These are phyloP conservation scores for Rhodotorula mucilaginosa DNA, from an alignment of 1,284 basidiomycete species.

Conservation along the genomic window DNA sequence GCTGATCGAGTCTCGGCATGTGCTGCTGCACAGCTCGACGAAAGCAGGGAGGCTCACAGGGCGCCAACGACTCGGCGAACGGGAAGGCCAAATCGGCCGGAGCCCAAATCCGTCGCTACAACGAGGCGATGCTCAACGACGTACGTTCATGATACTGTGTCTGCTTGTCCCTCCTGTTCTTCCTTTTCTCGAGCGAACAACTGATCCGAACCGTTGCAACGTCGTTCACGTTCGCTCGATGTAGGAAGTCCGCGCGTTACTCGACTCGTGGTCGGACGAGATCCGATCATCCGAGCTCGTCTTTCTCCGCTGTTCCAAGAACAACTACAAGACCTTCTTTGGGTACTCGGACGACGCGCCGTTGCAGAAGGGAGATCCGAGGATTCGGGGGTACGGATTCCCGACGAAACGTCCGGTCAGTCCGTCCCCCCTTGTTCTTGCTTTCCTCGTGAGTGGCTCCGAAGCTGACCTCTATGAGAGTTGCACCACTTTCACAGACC, in stretches of 20 bases:
- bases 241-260: conserved; percentile 78
- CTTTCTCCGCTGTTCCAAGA: conserved; percentile 83
- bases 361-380: conserved; percentile 65
- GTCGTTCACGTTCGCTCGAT: too few relatives aligned
- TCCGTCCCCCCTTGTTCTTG: conserved; percentile 24
- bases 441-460: too few relatives aligned
- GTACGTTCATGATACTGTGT: conserved; percentile 54
- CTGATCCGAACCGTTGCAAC: neutral
- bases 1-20: neutral
- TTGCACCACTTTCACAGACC: conserved; percentile 59
- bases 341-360: conserved; percentile 70
- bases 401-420: conserved; percentile 84
- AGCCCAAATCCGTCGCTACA: conserved; percentile 89
- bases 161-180: neutral
- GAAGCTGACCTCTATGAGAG: neutral
- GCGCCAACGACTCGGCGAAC: conserved; percentile 86
- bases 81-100: conserved; percentile 92
- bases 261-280: conserved; percentile 80
- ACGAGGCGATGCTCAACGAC: conserved; percentile 86
- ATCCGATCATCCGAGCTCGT: conserved; percentile 76
- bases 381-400: conserved; percentile 85
- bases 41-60: conserved; percentile 96
- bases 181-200: neutral
- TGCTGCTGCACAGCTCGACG: conserved; percentile 65
- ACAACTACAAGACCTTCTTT: conserved; percentile 74